Conservation (phyloP, 1,284 basidiomycete genomes). For the Afroboletus lepidellus region DNA sequence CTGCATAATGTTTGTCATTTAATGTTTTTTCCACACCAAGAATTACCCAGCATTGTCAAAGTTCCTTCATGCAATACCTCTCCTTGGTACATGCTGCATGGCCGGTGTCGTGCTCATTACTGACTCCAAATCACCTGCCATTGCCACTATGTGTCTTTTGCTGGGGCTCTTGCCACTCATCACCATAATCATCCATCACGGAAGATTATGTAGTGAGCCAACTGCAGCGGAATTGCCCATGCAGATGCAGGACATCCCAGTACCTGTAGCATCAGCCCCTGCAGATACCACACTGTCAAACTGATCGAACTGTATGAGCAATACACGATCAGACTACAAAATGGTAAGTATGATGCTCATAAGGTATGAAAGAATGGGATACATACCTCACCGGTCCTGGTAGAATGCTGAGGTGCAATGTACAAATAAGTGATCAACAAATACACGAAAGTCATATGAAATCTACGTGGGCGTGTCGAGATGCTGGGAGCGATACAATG, state of each 20-base stretch:
- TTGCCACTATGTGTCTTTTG: conserved; percentile 8
- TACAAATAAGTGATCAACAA: too few species aligned
- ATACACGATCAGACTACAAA: too few species aligned
- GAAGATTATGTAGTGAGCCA: background rate
- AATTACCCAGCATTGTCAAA: conserved; percentile 5
- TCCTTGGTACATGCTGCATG: conserved; percentile 12
- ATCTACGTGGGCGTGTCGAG: too few species aligned
- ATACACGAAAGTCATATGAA: too few species aligned
- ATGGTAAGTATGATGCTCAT: too few species aligned
- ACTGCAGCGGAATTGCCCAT: background rate
- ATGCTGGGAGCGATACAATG: too few species aligned
- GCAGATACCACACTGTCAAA: background rate
- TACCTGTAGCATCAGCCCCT: background rate
- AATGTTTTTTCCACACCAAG: background rate
- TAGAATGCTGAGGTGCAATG: too few species aligned
- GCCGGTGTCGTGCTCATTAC: conserved; percentile 14
- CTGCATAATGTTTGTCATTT: background rate
- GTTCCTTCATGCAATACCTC: conserved; percentile 21
- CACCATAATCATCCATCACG: background rate
- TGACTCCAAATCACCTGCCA: conserved; percentile 5
- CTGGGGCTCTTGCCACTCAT: conserved; percentile 11
- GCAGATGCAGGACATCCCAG: background rate
- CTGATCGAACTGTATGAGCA: background rate
- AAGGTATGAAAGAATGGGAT: too few species aligned
- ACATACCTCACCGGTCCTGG: too few species aligned